Base-by-base conservation (phyloP, 306 rosid genomes). In the Prunus mongolica region DNA sequence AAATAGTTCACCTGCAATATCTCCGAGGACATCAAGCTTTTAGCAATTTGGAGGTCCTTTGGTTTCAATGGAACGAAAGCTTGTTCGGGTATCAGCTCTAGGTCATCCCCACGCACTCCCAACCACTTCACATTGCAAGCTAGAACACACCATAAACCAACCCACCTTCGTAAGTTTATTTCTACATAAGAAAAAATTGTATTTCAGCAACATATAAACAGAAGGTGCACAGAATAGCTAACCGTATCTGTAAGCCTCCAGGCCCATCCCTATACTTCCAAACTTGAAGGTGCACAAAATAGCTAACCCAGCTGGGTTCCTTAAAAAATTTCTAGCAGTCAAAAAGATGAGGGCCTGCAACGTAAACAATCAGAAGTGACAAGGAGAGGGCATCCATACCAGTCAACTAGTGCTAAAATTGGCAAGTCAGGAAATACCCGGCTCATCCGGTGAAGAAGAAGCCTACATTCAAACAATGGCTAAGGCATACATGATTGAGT, bases 281-380 rank as follows among this genome's bases (percentile, higher is more conserved):
- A 80, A 89, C 84, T 95, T 89, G 88, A 86, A 92, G 74, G 97
- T 92, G 85, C 96, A 89, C 12, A 95, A 77, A 76, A 95, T 91
- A n/a, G 93, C 93, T 71, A 90, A 87, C 73, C 97, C 99, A 78
- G 97, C 97, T 66, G 99, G 99, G 76, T 95, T 92, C 99, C 98
- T 90, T 82, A n/a, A 12, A 71, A 67, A 44, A 64, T 27, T 44
- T 12, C 12, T 2, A 12, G 4, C 67, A 25, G 41, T 74, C 50
- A 73, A 60, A 20, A 18, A 20, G 45, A n/a, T 32, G 20, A 71
- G 32, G 63, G 14, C 74, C 65, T 16, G 24, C 15, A 65, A 30
- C 3, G 25, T 0, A 41, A 76, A 54, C 72, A 22, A n/a, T 55
- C 45, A 27, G 27, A 47, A 20, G 49, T 62, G 46, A 20, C 15